Conservation (phyloP, 176 grass and related monocot genomes). For the Cymbopogon citratus region DNA sequence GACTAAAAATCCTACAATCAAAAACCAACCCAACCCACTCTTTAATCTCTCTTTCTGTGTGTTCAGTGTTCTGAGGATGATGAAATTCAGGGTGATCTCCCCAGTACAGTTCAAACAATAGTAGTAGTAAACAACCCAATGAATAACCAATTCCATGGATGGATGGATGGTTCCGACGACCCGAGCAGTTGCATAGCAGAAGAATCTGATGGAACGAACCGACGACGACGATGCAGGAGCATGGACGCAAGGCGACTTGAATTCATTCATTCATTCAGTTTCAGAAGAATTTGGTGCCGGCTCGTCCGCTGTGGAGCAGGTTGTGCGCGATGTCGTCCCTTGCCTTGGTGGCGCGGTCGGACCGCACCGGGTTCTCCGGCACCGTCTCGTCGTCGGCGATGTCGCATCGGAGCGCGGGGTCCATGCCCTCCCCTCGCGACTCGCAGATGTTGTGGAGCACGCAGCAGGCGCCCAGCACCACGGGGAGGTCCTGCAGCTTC, state of each 20-base stretch:
- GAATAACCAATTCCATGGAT: not conserved
- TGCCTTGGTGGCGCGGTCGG: slow-evolving; percentile 31
- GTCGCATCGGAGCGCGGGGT: slow-evolving; percentile 22
- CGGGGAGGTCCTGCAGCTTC: slow-evolving; percentile 66
- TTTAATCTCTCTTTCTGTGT: not conserved
- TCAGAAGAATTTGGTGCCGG: slow-evolving; percentile 60
- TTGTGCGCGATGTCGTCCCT: slow-evolving; percentile 72
- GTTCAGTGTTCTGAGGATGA: too few species aligned
- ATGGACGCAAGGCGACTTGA: too few species aligned
- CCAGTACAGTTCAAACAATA: not conserved
- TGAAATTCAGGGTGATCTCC: too few species aligned
- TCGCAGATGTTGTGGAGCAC: slow-evolving; percentile 73
- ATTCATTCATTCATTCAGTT: not conserved
- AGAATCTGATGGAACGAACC: not conserved
- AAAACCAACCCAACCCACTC: not conserved
- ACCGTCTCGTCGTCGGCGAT: slow-evolving; percentile 32
- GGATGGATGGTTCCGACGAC: too few species aligned
- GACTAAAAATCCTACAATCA: not conserved
- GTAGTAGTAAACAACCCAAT: not conserved
- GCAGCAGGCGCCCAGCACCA: slow-evolving; percentile 65
- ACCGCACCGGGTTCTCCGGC: slow-evolving; percentile 32
- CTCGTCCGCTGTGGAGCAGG: slow-evolving; percentile 51
- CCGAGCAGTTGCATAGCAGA: not conserved
- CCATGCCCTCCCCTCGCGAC: slow-evolving; percentile 35
- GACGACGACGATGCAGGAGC: too few species aligned